Conservation (phyloP, 352 stramenopile genomes). For the Pseudoperonospora humuli region DNA sequence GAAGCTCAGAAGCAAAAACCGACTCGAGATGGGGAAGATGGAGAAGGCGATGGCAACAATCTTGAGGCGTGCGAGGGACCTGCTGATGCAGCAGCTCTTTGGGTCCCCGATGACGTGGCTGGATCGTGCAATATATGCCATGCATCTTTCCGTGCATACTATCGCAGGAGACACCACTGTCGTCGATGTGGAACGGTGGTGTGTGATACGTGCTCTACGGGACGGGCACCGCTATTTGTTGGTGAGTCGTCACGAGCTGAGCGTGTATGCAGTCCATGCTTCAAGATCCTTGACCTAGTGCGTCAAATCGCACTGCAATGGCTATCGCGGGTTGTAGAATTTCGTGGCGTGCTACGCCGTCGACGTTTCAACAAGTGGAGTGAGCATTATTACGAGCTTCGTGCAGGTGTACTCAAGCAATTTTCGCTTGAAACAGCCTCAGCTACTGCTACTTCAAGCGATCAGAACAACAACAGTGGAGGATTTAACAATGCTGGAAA, state of each 20-base stretch:
- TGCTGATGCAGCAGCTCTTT: conserved; percentile 58
- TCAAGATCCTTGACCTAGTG: conserved; percentile 54
- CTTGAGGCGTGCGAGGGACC: conserved; percentile 34
- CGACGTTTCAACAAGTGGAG: conserved; percentile 72
- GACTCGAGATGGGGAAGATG: conserved; percentile 5
- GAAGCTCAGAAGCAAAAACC: conserved; percentile 34
- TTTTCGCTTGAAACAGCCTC: conserved; percentile 51
- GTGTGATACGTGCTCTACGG: conserved; percentile 66
- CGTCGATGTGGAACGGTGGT: conserved; percentile 70
- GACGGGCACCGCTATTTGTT: conserved; percentile 62
- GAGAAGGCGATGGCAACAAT: conserved; percentile 17
- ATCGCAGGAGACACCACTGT: conserved; percentile 66
- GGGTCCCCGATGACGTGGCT: conserved; percentile 67
- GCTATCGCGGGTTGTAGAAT: conserved; percentile 64
- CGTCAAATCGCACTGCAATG: conserved; percentile 58
- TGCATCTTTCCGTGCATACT: conserved; percentile 63
- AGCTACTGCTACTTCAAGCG: conserved; percentile 2
- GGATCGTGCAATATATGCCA: conserved; percentile 62
- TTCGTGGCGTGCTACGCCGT: conserved; percentile 57
- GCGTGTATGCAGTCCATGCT: conserved; percentile 67
- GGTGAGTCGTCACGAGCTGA: conserved; percentile 53
- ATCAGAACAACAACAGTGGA: conserved; percentile 9
- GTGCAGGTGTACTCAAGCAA: conserved; percentile 65
- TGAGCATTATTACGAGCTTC: conserved; percentile 78
- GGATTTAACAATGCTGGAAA: conserved; percentile 15